phyloP scores from a whole-genome alignment of 192 early-diverging fungal species.

The Entomortierella beljakovae region DNA sequence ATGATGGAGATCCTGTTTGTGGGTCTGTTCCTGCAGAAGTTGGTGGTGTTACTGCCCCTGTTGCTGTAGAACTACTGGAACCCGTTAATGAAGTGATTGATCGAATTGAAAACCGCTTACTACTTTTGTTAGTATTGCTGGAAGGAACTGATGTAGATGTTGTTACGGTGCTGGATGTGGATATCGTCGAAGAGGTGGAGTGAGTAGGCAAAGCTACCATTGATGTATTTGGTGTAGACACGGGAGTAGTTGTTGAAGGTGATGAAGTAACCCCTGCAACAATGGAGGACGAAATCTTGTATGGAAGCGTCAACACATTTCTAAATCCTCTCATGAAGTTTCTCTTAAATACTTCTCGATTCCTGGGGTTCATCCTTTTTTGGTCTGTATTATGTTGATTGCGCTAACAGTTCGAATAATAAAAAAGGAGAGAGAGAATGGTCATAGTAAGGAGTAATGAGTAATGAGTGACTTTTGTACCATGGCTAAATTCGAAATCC shows the following conservation, averaged over 20 bases:
- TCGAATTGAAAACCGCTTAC: slow-evolving; percentile 49
- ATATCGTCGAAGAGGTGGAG: slow-evolving; percentile 13
- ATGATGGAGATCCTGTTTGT: slow-evolving; percentile 9
- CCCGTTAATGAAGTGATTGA: slow-evolving; percentile 32
- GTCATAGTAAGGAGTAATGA: neutral
- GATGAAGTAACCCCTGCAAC: slow-evolving; percentile 42
- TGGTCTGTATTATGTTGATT: slow-evolving; percentile 23
- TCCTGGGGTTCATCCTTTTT: slow-evolving; percentile 51
- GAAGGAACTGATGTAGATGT: slow-evolving; percentile 8
- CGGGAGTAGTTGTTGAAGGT: slow-evolving; percentile 13
- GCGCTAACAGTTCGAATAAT: neutral
- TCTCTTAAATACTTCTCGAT: slow-evolving; percentile 57
- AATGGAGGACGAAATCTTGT: slow-evolving; percentile 53
- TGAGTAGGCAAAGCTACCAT: neutral
- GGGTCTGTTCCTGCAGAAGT: slow-evolving; percentile 13
- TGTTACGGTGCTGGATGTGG: slow-evolving; percentile 10
- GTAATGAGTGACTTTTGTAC: neutral
- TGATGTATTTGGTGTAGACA: slow-evolving; percentile 14
- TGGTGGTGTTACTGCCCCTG: slow-evolving; percentile 7
- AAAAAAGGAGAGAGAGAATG: neutral
- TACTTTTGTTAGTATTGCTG: slow-evolving; percentile 26
- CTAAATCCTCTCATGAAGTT: slow-evolving; percentile 67
- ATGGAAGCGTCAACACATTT: slow-evolving; percentile 62
- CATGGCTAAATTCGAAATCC: neutral
- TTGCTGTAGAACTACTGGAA: slow-evolving; percentile 23